Evolutionary conservation across 768 basidiomycete genomes (phyloP).

Genomic region (Suillus subluteus): DNA sequence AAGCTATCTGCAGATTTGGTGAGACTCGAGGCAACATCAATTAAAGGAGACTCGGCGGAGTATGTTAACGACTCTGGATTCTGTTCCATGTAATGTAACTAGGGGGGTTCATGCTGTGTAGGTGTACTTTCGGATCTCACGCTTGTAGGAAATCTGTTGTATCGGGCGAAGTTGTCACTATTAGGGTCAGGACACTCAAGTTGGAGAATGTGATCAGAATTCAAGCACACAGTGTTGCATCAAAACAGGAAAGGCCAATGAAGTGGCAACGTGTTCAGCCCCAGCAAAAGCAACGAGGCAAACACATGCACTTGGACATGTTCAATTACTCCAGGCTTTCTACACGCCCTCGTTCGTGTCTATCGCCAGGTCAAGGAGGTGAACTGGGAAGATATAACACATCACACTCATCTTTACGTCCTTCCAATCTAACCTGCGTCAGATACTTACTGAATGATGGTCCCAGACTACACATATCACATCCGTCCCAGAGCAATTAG

Average conservation of each 20-base stretch:
- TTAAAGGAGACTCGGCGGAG: slow-evolving; percentile 43
- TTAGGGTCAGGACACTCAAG: slow-evolving; percentile 16
- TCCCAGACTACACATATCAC: slow-evolving; percentile 32
- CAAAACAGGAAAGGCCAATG: slow-evolving; percentile 14
- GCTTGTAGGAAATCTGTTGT: slow-evolving; percentile 14
- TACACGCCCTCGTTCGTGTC: slow-evolving; percentile 27
- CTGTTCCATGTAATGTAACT: slow-evolving; percentile 39
- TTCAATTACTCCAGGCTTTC: slow-evolving; percentile 22
- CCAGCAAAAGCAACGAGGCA: slow-evolving; percentile 31
- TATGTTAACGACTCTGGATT: slow-evolving; percentile 54
- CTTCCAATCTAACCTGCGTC: slow-evolving; percentile 17
- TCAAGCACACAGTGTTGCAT: slow-evolving; percentile 18
- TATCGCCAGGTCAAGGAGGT: slow-evolving; percentile 34
- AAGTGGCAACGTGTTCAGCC: slow-evolving; percentile 33
- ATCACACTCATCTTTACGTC: slow-evolving; percentile 19
- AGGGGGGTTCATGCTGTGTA: slow-evolving; percentile 7
- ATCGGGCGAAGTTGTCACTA: slow-evolving; percentile 19
- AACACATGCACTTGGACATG: slow-evolving; percentile 30
- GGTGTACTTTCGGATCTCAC: slow-evolving; percentile 14
- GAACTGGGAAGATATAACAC: slow-evolving; percentile 35
- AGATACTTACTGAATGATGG: slow-evolving; percentile 26
- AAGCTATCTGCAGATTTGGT: slow-evolving; percentile 43
- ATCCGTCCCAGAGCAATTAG: slow-evolving; percentile 24
- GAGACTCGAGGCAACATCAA: slow-evolving; percentile 48
- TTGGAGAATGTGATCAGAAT: slow-evolving; percentile 9